phyloP scores from a whole-genome alignment of 495 filamentous ascomycete genomes.

The Neohortaea acidophila region DNA sequence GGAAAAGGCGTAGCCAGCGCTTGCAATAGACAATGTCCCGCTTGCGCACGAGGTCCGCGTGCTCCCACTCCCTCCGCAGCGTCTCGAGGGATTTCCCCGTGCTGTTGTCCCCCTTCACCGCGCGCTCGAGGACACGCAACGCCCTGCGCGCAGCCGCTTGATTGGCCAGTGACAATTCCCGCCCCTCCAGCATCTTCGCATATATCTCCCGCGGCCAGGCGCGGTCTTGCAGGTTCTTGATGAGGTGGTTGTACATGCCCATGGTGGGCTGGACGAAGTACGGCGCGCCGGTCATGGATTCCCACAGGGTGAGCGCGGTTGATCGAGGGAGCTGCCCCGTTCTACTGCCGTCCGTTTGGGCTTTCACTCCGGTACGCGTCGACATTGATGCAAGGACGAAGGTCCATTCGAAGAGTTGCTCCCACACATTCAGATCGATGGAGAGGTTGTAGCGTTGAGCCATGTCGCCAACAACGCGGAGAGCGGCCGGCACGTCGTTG shows the following conservation, averaged over 20 bases:
- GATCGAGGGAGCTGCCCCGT: conserved; percentile 28
- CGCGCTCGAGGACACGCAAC: not conserved
- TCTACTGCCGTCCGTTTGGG: conserved; percentile 13
- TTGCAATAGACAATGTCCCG: conserved; percentile 9
- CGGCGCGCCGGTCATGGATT: conserved; percentile 40
- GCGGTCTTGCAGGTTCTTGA: conserved; percentile 27
- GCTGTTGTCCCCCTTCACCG: not conserved
- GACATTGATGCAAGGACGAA: conserved; percentile 39
- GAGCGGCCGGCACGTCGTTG: conserved; percentile 38
- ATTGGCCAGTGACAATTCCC: not conserved
- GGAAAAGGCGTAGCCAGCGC: conserved; percentile 15
- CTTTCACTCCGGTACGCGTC: conserved; percentile 13
- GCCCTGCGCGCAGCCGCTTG: not conserved
- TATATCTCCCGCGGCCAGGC: not conserved
- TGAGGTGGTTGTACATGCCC: conserved; percentile 36
- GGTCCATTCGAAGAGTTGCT: conserved; percentile 43
- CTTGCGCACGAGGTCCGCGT: not conserved
- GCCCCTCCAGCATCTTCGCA: conserved; percentile 8
- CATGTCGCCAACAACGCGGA: conserved; percentile 41
- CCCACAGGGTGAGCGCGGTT: conserved; percentile 34
- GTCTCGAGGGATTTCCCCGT: not conserved
- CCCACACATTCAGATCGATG: conserved; percentile 38
- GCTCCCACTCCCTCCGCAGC: conserved; percentile 5
- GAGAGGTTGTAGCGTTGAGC: conserved; percentile 38
- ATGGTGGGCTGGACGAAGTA: conserved; percentile 42